Evolutionary conservation across 1,139 yeast genomes (phyloP), one percentile per base, ranked within the genome.

Genomic region (Hemisphaericaspora lyxosophila): DNA sequence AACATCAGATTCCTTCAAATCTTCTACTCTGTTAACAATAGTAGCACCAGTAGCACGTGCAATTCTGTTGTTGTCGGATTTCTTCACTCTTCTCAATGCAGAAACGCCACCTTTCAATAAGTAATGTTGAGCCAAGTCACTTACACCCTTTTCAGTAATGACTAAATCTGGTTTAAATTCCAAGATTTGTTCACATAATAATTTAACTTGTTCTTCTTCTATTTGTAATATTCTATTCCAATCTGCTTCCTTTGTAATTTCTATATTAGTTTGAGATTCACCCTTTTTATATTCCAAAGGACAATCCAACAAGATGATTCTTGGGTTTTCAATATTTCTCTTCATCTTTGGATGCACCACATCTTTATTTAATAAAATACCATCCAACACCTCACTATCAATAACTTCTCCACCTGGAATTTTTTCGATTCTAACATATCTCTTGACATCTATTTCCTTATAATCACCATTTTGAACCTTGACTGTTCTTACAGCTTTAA

Each of bases 241-340:
- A 67, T 94, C 98, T 45, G 83, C 88, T 62, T 92, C 97, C 57
- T 88, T 88, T 36, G 96, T 85, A 63, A 94, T 90, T 70, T 94
- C 99, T 53, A 94, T 89, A 64, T 92, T 92, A 41, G 98, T 92
- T 64, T 94, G 98, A 3, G 97, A 89, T 67, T 94, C 99, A 45
- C 98, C 99, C 75, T 94, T 94, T 69, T 94, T 94, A 69, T 94
- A 94, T 66, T 94, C 99, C 54, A 94, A 73, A 14, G 99, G 97
- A 64, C 97, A 90, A 65, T 94, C 98, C 53, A 94, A 75, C 48
- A 94, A 75, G 28, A 94, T 77, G 40, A 94, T 79, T 49, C 94
- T 76, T 35, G 99, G 99, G 55, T 88, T 86, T 57, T 83, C 88
- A 50, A 92, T 86, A 52, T 72, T 59, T 61, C 98, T 81, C 52